Evolutionary conservation across 2,329 filamentous ascomycete species (phyloP).

Genomic region (Sporothrix brunneoviolacea): DNA sequence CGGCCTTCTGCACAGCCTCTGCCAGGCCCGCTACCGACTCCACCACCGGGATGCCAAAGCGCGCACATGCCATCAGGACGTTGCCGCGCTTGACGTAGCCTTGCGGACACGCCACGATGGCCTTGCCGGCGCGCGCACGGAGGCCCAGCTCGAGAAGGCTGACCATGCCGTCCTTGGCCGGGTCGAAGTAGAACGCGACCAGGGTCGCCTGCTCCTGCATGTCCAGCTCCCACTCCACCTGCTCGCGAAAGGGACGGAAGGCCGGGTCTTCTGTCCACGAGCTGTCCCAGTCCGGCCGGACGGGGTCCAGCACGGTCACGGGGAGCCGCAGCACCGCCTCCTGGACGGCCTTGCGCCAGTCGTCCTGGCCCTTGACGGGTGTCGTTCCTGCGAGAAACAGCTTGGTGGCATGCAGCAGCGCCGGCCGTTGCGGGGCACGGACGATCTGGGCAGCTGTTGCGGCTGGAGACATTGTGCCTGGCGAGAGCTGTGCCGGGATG

Average conservation of each 20-base stretch:
- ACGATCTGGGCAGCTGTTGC: conserved; percentile 23
- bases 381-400: conserved; percentile 57
- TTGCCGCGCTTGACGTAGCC: conserved; percentile 55
- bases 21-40: conserved; percentile 35
- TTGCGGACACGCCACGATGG: conserved; percentile 46
- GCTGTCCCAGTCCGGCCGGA: conserved; percentile 49
- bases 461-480: background rate
- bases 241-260: conserved; percentile 41
- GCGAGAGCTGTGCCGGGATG: no score
- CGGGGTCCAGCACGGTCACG: conserved; percentile 52
- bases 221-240: conserved; percentile 56
- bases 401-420: conserved; percentile 21
- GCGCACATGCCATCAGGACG: conserved; percentile 49
- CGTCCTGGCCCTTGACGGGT: conserved; percentile 23
- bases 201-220: conserved; percentile 47
- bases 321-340: conserved; percentile 35
- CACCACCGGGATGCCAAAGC: conserved; percentile 39
- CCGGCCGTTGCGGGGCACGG: conserved; percentile 21
- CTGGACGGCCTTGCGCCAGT: conserved; percentile 47
- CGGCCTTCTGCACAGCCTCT: background rate
- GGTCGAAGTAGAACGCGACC: conserved; percentile 51
- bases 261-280: conserved; percentile 44
- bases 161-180: conserved; percentile 45
- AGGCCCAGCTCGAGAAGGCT: conserved; percentile 57
- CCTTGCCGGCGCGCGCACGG: conserved; percentile 30